Percentiles rank a stretch among this genome's conserved stretches.
phyloP scores from a whole-genome alignment of 2,329 filamentous ascomycete species.

The Fusarium equiseti region DNA sequence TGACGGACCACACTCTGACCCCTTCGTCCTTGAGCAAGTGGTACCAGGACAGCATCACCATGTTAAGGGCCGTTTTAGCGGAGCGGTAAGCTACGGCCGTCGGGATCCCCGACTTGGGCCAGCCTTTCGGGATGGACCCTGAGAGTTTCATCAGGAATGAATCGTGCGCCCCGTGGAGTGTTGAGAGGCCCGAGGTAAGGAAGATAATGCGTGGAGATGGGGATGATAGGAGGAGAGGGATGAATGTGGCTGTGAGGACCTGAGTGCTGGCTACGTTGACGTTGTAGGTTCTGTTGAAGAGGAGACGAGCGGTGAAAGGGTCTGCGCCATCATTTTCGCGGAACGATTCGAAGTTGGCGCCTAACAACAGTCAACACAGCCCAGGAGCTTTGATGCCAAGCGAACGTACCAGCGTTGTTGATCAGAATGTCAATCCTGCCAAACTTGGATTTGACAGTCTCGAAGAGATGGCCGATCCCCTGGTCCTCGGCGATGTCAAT shows the following conservation, averaged over 20 bases:
- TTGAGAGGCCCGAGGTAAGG: slow-evolving; percentile 59
- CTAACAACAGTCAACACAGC: slow-evolving; percentile 39
- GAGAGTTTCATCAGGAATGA: slow-evolving; percentile 43
- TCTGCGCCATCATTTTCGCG: slow-evolving; percentile 41
- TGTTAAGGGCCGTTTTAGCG: slow-evolving; percentile 48
- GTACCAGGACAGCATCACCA: slow-evolving; percentile 58
- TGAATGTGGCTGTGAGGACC: slow-evolving; percentile 55
- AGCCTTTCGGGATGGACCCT: slow-evolving; percentile 53
- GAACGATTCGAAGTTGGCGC: slow-evolving; percentile 58
- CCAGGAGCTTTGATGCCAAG: no score
- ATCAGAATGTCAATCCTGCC: slow-evolving; percentile 65
- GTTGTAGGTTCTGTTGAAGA: slow-evolving; percentile 61
- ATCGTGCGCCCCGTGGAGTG: slow-evolving; percentile 51
- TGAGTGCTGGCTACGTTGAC: slow-evolving; percentile 64
- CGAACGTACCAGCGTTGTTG: slow-evolving; percentile 66
- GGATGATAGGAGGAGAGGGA: slow-evolving; percentile 59
- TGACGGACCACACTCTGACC: slow-evolving; percentile 63
- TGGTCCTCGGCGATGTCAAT: slow-evolving; percentile 66
- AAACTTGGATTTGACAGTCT: slow-evolving; percentile 56
- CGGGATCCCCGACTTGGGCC: slow-evolving; percentile 65
- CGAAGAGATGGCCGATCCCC: slow-evolving; percentile 62
- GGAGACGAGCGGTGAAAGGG: slow-evolving; percentile 52
- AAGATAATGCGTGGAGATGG: slow-evolving; percentile 62
- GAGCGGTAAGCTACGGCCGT: slow-evolving; percentile 40
- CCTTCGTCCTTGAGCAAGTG: slow-evolving; percentile 60